Base-by-base conservation (phyloP, 169 alveolate genomes). In the Plasmodium adleri region DNA sequence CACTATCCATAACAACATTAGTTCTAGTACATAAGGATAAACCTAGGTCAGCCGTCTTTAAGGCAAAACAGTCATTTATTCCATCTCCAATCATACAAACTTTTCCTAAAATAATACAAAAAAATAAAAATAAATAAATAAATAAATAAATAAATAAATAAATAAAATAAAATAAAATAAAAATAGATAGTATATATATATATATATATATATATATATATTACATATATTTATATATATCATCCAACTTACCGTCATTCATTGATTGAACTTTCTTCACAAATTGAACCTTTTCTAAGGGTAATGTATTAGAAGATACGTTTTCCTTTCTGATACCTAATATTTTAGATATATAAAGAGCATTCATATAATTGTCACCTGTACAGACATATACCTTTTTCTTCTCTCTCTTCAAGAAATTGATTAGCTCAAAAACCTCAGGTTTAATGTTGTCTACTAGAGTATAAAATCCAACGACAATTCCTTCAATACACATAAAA, bases 21-120 rank as follows among this genome's bases (percentile, higher is more conserved):
- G 90, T 50, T 50, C 90, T 54, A 52, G 90, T 80, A 62, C 90
- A 52, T 45, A 80, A 62, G 17, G 90, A 80, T 52, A 80, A 58
- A 13, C 90, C 90, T 20, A 80, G 28, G 71, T 80, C 90, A n/a
- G 90, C 90, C 17, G 64, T 67, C 26, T 80, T 80, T 70, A 80
- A 49, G 60, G 90, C 90, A 67, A 80, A 80, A 39, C 90, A 80
- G 50, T 80, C 90, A 45, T 80, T 80, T 80, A 80, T 80, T 9
- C 90, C 90, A 45, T 80, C 90, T 52, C 90, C 90, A 22, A 80
- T 80, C 78, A 80, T 80, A 54, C 90, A 80, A 15, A 80, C 90
- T 56, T 80, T 80, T 49, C 90, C 90, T 80, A 28, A 47, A 24
- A 3, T n/a, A 60, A 39, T 9, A 58, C 7, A 28, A 4, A 17